Conservation (phyloP, 2,329 filamentous ascomycete genomes). For the Aureobasidium lini region DNA sequence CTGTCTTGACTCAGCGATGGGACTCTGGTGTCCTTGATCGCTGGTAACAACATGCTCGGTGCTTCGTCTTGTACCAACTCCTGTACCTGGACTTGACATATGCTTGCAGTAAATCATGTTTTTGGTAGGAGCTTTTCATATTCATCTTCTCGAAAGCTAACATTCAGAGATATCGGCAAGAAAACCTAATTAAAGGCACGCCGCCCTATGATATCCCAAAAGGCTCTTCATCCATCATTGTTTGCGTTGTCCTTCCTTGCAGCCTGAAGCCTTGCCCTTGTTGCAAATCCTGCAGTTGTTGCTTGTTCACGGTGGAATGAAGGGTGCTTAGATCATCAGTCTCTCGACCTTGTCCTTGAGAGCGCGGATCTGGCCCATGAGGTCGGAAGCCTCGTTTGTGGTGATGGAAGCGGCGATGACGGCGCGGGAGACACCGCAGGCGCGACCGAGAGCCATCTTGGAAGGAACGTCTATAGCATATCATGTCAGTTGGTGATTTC, state of each 20-base stretch:
- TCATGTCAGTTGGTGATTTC: not conserved
- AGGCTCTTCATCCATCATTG: not conserved
- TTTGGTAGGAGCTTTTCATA: not conserved
- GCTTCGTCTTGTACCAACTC: no score
- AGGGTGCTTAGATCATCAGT: conserved; percentile 79
- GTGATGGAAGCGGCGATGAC: conserved; percentile 87
- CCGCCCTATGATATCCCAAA: not conserved
- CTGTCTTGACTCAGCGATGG: no score
- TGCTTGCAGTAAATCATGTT: no score
- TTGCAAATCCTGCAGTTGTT: no score
- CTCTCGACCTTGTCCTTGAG: conserved; percentile 95
- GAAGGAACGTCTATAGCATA: conserved; percentile 37
- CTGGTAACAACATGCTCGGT: no score
- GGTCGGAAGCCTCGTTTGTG: conserved; percentile 81
- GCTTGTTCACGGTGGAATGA: not conserved
- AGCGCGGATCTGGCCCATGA: conserved; percentile 77
- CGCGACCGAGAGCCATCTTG: conserved; percentile 80
- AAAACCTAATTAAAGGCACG: conserved; percentile 9
- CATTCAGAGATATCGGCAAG: not conserved
- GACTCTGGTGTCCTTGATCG: no score
- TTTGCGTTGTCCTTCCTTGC: not conserved
- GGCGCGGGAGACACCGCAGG: conserved; percentile 78
- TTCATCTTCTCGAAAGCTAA: not conserved
- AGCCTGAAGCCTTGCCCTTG: no score
- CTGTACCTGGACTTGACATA: no score